Percentiles rank a stretch among this genome's conserved stretches.
Conservation (phyloP, 2,329 filamentous ascomycete species). For the Diaporthe longicolla region DNA sequence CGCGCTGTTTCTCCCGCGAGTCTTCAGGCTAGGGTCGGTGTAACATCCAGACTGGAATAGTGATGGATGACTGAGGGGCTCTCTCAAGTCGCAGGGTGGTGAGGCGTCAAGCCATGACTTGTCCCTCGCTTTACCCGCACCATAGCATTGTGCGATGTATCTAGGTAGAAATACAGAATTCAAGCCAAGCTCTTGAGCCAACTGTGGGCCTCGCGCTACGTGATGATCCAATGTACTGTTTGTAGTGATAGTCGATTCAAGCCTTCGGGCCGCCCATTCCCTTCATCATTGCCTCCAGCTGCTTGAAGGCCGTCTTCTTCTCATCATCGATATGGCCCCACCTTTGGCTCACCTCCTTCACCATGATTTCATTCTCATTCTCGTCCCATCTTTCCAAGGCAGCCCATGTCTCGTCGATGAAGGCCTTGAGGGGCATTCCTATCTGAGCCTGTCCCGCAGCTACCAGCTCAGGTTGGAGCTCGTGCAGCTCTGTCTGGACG, state of each 20-base stretch:
- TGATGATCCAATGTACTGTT: too few relatives aligned
- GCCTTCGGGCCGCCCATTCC: not conserved
- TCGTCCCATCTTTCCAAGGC: slow-evolving; percentile 58
- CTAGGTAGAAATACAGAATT: slow-evolving; percentile 41
- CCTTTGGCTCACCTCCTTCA: slow-evolving; percentile 36
- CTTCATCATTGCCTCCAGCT: slow-evolving; percentile 32
- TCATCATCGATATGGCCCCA: slow-evolving; percentile 43
- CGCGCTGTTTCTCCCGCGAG: not conserved
- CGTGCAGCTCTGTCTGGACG: slow-evolving; percentile 65
- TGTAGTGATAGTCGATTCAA: not conserved
- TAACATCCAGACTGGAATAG: slow-evolving; percentile 26
- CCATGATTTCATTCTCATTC: slow-evolving; percentile 51
- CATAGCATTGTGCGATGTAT: slow-evolving; percentile 35
- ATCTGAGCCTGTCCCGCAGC: slow-evolving; percentile 48
- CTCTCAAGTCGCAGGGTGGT: slow-evolving; percentile 5
- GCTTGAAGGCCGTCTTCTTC: slow-evolving; percentile 43
- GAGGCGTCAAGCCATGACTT: slow-evolving; percentile 11
- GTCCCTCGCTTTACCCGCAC: slow-evolving; percentile 27
- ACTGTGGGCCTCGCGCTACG: not conserved
- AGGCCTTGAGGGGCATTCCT: slow-evolving; percentile 50
- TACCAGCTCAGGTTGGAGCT: slow-evolving; percentile 54
- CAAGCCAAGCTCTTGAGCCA: slow-evolving; percentile 40
- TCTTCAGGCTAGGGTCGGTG: slow-evolving; percentile 3
- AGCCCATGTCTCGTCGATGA: slow-evolving; percentile 59
- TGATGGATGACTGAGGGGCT: slow-evolving; percentile 9